Base-by-base conservation (phyloP, 2,329 filamentous ascomycete species). In the Ilyonectria robusta region DNA sequence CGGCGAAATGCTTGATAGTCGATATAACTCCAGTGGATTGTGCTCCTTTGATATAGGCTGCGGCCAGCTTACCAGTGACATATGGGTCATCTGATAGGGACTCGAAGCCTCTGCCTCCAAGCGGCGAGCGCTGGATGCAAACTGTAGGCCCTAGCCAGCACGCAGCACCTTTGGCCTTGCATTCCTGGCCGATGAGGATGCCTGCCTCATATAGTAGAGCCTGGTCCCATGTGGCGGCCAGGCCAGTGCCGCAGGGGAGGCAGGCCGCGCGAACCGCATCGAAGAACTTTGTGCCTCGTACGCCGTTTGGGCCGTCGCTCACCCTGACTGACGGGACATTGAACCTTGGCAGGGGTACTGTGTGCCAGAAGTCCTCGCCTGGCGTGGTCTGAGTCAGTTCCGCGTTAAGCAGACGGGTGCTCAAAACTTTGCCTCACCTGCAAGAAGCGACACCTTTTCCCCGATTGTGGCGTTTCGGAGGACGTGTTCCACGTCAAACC, bases 251-350 rank as follows among this genome's bases (percentile, higher is more conserved):
- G 15, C 62, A 66, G 23, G 67, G 67, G 8, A 69, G 44, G 35
- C 59, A 66, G 13, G 59, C 56, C 4, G 55, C 57, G 6, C 59
- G 57, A 2, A 70, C 62, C 4, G 64, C 64, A 8, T 68, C 56
- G 31, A 67, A 60, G 44, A 66, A 70, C 6, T 46, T 29, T 13
- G 55, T 58, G 35, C 67, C 67, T n/a, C 70, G 44, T 9, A 67
- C 65, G 21, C 72, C 72, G 54, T 72, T 73, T 50, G 69, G 70
- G 23, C 72, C 72, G 31, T 75, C 72, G 21, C 21, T 21, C 21
- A 21, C 21, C 21, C 21, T 21, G 21, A 21, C 21, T 21, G 21
- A 21, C 21, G 21, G 21, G 21, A 21, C 21, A 21, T 21, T 21
- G 21, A 21, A 21, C 21, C 21, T 21, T 3, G 21, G 21, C 21